phyloP scores from a whole-genome alignment of 1,284 basidiomycete species.

The Ganoderma lingzhi region DNA sequence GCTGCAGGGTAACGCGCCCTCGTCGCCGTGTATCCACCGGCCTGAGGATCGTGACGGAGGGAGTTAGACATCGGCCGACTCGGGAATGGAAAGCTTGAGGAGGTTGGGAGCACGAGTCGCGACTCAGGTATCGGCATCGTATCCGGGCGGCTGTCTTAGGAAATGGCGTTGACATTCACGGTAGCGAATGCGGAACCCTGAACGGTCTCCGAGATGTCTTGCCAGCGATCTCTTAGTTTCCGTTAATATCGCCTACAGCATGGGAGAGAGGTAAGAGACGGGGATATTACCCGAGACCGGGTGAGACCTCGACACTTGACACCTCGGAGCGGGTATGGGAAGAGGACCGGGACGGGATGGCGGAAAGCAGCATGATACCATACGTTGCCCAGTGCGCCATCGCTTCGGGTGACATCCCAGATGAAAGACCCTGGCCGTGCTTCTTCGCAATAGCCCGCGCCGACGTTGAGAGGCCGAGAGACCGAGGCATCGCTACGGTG shows the following conservation, averaged over 20 bases:
- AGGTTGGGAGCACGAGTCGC: background rate
- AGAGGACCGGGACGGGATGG: background rate
- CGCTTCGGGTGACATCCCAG: background rate
- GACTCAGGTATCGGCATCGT: background rate
- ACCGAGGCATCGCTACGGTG: background rate
- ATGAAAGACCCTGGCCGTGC: background rate
- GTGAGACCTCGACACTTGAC: background rate
- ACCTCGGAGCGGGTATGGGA: background rate
- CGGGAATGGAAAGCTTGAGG: background rate
- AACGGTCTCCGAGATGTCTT: background rate
- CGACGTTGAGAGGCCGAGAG: background rate
- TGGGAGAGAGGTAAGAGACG: background rate
- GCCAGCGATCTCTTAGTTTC: background rate
- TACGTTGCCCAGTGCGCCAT: background rate
- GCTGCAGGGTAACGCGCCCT: background rate
- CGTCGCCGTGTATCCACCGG: background rate
- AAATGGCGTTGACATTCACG: background rate
- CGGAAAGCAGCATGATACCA: background rate
- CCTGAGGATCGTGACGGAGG: background rate
- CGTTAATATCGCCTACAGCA: background rate
- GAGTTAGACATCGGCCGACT: background rate
- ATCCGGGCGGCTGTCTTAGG: background rate
- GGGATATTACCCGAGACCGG: background rate
- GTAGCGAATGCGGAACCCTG: background rate
- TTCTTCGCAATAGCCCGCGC: conserved; percentile 1